Evolutionary conservation across 257 asterid genomes (phyloP), one percentile per base, ranked within the genome.

Genomic region (Avicennia marina): DNA sequence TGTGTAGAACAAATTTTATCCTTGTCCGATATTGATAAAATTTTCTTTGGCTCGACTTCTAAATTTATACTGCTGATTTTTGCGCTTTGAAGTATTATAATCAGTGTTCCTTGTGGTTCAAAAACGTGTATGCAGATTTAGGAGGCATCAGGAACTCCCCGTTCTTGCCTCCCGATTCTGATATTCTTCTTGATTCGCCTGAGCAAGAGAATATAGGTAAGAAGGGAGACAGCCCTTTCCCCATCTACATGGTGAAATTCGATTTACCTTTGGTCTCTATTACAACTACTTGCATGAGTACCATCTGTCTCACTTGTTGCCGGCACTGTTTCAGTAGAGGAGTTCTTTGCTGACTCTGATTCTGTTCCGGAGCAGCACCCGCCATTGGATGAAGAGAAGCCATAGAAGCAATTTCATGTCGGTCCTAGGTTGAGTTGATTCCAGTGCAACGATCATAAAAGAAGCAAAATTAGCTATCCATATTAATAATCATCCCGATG

Each of bases 91-190:
- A n/a, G n/a, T n/a, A n/a, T n/a, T n/a, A n/a, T n/a, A n/a, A n/a
- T n/a, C n/a, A n/a, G n/a, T n/a, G n/a, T n/a, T n/a, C n/a, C n/a
- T 21, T 59, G 25, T 12, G 62, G 53, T 56, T 53, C 17, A 39
- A 26, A 38, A 36, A 21, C 6, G 10, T 36, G 13, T 12, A 4
- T 11, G 75, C 96, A 90, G 98, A 90, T 72, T 77, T 87, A 73
- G 98, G 96, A 67, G 84, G 85, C 62, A 93, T 91, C 22, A 95
- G 95, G 73, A 91, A 87, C 51, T 87, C 96, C 22, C 94, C 96
- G 4, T 91, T 91, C 77, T 73, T 91, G 82, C 96, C 86, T 44
- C 85, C 98, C 24, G 94, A 87, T 76, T 90, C 98, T 21, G 98
- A 90, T 72, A 78, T 90, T 67, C 84, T 90, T 48, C 98, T 87